These are phyloP conservation scores for Vicia villosa DNA, from an alignment of 306 rosid species.

Conservation along the genomic window DNA sequence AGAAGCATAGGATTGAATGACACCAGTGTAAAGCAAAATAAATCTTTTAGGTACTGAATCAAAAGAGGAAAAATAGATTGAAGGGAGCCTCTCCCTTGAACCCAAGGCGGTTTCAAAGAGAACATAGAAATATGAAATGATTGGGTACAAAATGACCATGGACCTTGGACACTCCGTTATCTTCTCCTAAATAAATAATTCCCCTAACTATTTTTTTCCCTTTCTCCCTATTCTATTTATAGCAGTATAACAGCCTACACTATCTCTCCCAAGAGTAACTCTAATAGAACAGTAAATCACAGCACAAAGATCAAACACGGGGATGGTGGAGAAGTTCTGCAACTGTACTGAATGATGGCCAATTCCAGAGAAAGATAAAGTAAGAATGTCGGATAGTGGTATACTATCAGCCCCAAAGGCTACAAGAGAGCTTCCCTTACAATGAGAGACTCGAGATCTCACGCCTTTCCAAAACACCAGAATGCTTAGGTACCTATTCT, in stretches of 20 bases:
- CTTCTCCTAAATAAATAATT: background rate
- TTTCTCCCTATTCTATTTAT: background rate
- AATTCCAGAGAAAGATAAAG: too few species aligned
- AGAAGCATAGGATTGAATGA: too few species aligned
- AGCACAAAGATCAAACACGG: too few species aligned
- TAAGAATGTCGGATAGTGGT: too few species aligned
- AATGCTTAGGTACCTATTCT: background rate
- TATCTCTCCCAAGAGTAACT: background rate
- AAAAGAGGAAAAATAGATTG: too few species aligned
- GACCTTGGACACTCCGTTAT: background rate
- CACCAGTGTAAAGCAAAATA: too few species aligned
- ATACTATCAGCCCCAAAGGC: too few species aligned
- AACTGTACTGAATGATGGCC: too few species aligned
- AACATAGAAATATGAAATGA: background rate
- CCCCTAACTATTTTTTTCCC: background rate
- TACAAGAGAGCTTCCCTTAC: too few species aligned
- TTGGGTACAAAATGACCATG: background rate
- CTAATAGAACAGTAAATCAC: too few species aligned
- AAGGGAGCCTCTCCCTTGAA: background rate
- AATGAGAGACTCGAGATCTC: background rate
- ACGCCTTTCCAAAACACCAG: background rate
- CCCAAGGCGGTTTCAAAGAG: background rate
- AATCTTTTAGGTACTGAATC: too few species aligned
- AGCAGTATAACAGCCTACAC: background rate
- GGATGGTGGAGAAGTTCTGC: too few species aligned